These are phyloP conservation scores for Chalciporus pseudorubinellus DNA, from an alignment of 768 basidiomycete genomes.

Conservation along the genomic window DNA sequence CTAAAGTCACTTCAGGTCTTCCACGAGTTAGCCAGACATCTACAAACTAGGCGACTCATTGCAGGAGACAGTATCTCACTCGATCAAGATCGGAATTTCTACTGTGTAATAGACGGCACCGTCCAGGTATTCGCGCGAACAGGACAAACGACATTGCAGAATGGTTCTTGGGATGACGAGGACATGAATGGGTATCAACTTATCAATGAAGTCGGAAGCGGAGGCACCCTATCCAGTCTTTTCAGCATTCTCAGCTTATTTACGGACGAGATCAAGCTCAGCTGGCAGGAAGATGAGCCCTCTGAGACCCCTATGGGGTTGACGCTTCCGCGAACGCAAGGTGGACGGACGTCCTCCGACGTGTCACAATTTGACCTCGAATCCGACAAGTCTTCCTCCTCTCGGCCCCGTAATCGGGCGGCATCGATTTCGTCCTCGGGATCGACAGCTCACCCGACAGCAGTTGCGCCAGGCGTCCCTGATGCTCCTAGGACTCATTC, in stretches of 20 bases:
- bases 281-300: constrained; percentile 75
- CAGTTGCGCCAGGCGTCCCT: constrained; percentile 23
- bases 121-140: constrained; percentile 89
- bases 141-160: constrained; percentile 47
- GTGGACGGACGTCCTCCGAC: constrained; percentile 56
- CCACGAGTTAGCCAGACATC: constrained; percentile 92
- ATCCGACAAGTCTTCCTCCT: constrained; percentile 23
- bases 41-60: constrained; percentile 92
- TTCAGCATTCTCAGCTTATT: constrained; percentile 97
- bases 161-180: constrained; percentile 73
- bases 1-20: constrained; percentile 60
- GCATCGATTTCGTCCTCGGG: constrained; percentile 63
- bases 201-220: constrained; percentile 93
- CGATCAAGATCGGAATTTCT: constrained; percentile 92
- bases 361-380: constrained; percentile 58
- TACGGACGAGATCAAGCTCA: constrained; percentile 89
- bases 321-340: constrained; percentile 26
- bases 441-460: constrained; percentile 62
- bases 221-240: constrained; percentile 91
- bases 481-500: constrained; percentile 6
- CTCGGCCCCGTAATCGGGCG: constrained; percentile 40
- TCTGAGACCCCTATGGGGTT: constrained; percentile 24
- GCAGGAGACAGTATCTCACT: constrained; percentile 94
- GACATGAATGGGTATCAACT: constrained; percentile 95
- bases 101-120: constrained; percentile 96